phyloP scores from a whole-genome alignment of 192 early-diverging fungal species.

The Backusella psychrophila region DNA sequence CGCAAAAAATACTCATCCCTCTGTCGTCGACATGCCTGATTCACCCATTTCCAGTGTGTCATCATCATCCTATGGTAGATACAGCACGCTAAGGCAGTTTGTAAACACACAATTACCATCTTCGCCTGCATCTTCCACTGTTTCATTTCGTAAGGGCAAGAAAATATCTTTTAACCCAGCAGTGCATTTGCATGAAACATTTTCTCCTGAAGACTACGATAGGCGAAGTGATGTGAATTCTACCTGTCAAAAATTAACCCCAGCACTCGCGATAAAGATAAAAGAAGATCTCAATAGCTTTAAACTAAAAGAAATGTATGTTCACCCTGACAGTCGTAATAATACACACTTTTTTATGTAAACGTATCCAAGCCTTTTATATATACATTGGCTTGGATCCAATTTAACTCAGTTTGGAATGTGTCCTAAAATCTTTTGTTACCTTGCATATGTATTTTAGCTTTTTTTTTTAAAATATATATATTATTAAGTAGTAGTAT shows the following conservation, averaged over 20 bases:
- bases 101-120: not conserved
- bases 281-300: slow-evolving; percentile 93
- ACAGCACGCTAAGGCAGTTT: not conserved
- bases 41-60: slow-evolving; percentile 10
- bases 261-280: slow-evolving; percentile 81
- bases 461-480: not conserved
- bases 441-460: not conserved
- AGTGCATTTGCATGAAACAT: slow-evolving; percentile 53
- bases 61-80: not conserved
- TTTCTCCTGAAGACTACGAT: slow-evolving; percentile 79
- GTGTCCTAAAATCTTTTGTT: not conserved
- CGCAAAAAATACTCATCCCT: not conserved
- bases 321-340: slow-evolving; percentile 73
- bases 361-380: not conserved
- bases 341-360: slow-evolving; percentile 76
- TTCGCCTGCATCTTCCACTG: slow-evolving; percentile 10
- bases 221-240: slow-evolving; percentile 77
- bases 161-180: not conserved
- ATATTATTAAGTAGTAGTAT: not conserved
- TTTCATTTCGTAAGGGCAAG: not conserved
- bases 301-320: slow-evolving; percentile 89
- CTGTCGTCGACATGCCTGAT: not conserved
- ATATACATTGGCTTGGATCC: not conserved
- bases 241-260: slow-evolving; percentile 82
- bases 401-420: slow-evolving; percentile 2